Conservation (phyloP, 768 basidiomycete genomes). For the Pisolithus orientalis region DNA sequence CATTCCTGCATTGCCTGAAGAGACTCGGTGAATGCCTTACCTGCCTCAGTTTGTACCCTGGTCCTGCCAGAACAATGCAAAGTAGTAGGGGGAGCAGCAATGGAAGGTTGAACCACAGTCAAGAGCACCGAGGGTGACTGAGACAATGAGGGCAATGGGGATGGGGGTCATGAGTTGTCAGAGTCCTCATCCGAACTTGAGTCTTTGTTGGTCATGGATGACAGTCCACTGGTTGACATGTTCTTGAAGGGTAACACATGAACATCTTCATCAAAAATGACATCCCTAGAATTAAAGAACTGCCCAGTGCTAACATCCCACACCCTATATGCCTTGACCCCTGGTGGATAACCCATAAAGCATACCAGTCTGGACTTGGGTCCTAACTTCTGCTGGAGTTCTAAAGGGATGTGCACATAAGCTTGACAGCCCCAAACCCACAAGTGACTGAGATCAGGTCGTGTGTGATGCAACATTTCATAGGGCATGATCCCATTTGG, state of each 20-base stretch:
- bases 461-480: no score
- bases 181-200: neutral
- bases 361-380: no score
- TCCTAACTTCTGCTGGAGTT: no score
- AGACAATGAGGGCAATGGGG: neutral
- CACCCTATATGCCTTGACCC: neutral
- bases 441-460: no score
- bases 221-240: no score
- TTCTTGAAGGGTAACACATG: neutral
- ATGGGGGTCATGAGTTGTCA: neutral
- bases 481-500: no score
- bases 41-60: neutral
- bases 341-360: conserved; percentile 1
- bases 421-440: no score
- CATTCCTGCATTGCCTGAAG: neutral
- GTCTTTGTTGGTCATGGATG: neutral
- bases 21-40: neutral
- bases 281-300: neutral
- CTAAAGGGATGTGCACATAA: no score
- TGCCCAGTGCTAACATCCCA: neutral
- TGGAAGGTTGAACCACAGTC: neutral
- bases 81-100: neutral
- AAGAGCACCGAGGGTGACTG: no score
- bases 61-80: neutral
- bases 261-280: neutral